Evolutionary conservation across 805 yeast genomes (phyloP).

Genomic region (Metschnikowia kunwiensis): DNA sequence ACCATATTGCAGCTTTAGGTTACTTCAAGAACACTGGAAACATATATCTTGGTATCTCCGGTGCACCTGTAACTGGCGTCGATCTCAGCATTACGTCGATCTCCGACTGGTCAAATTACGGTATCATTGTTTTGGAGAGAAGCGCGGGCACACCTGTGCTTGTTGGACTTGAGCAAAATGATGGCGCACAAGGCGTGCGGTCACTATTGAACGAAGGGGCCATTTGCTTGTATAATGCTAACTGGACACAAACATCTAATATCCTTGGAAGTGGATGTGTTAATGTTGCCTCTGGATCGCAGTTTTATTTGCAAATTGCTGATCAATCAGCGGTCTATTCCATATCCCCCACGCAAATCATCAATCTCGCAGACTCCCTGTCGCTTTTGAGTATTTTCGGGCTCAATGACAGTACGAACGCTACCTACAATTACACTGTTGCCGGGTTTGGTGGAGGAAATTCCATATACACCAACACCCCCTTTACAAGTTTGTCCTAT

Average conservation of each 20-base stretch:
- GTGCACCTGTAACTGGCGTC: constrained; percentile 15
- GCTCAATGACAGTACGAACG: background rate
- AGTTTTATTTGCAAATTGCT: background rate
- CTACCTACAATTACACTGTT: constrained; percentile 1
- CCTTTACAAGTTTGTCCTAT: background rate
- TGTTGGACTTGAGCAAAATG: background rate
- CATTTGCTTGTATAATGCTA: constrained; percentile 24
- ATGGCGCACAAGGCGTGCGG: constrained; percentile 9
- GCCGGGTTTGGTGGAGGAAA: background rate
- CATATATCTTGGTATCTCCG: constrained; percentile 19
- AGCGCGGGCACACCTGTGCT: background rate
- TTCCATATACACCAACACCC: background rate
- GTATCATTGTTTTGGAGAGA: constrained; percentile 6
- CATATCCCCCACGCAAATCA: background rate
- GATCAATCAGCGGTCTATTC: background rate
- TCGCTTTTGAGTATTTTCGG: background rate
- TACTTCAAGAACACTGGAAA: constrained; percentile 24
- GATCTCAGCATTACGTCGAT: constrained; percentile 4
- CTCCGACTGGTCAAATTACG: constrained; percentile 6
- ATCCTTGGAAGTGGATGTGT: constrained; percentile 27
- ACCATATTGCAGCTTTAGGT: constrained; percentile 13
- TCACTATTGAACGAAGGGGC: too few relatives aligned
- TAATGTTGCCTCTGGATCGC: background rate
- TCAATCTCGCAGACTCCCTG: background rate
- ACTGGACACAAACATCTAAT: constrained; percentile 20